Conservation (phyloP, 495 filamentous ascomycete species). For the Barbatosphaeria neglecta region DNA sequence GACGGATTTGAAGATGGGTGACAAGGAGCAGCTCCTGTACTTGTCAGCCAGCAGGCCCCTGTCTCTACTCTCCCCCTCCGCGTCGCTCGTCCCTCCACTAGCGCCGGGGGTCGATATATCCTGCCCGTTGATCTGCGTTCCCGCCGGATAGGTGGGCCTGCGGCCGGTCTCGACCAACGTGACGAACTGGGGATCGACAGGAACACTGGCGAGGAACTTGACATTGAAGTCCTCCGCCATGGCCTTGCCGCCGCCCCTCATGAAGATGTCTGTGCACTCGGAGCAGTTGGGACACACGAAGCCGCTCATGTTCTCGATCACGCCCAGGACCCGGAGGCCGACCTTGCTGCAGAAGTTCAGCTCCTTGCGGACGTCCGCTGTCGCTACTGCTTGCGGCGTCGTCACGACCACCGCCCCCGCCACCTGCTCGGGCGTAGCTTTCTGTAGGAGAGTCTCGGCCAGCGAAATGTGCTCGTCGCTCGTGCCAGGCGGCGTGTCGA, state of each 20-base stretch:
- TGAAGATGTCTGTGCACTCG: constrained; percentile 87
- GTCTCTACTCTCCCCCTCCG: constrained; percentile 29
- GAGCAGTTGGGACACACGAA: constrained; percentile 93
- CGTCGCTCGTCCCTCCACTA: not conserved
- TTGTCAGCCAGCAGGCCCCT: constrained; percentile 56
- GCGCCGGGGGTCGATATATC: constrained; percentile 20
- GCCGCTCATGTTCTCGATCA: constrained; percentile 96
- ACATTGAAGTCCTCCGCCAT: constrained; percentile 85
- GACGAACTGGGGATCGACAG: constrained; percentile 66
- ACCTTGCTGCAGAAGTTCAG: constrained; percentile 92
- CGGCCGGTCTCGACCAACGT: constrained; percentile 42
- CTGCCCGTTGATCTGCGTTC: constrained; percentile 35
- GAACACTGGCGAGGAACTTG: constrained; percentile 73
- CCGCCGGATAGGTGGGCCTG: constrained; percentile 36
- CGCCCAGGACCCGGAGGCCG: constrained; percentile 67
- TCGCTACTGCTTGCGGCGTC: constrained; percentile 88
- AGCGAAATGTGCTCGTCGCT: constrained; percentile 96
- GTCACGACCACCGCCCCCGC: constrained; percentile 87
- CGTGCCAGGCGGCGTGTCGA: constrained; percentile 94
- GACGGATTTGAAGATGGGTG: constrained; percentile 59
- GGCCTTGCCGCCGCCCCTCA: constrained; percentile 73
- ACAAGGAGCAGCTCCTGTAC: constrained; percentile 68
- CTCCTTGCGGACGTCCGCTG: constrained; percentile 89
- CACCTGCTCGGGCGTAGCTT: constrained; percentile 47
- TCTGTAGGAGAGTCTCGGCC: constrained; percentile 66